These are phyloP conservation scores for Typha latifolia DNA, from an alignment of 176 grass and related monocot genomes.

Conservation along the genomic window DNA sequence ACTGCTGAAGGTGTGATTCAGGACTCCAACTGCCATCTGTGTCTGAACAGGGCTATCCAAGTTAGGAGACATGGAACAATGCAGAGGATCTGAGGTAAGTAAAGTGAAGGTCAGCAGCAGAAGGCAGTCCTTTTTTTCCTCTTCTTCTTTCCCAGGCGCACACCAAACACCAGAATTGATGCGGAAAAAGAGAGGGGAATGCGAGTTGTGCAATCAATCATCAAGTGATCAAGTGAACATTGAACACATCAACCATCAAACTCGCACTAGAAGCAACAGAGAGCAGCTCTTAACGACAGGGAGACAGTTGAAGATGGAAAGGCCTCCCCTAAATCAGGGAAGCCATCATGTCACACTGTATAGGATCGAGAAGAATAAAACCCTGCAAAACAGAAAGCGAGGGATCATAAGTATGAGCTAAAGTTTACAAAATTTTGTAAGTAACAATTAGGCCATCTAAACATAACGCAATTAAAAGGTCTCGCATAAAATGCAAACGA, in stretches of 20 bases:
- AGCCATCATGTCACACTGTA: not conserved
- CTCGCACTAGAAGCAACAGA: not conserved
- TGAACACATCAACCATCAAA: not conserved
- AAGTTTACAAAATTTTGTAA: too few species aligned
- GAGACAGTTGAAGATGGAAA: not conserved
- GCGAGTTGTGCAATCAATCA: constrained; percentile 15
- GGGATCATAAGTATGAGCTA: not conserved
- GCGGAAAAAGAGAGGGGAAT: constrained; percentile 15
- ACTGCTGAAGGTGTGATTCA: constrained; percentile 48
- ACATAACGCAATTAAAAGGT: too few species aligned
- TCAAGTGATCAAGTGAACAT: constrained; percentile 4
- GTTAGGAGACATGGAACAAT: constrained; percentile 57
- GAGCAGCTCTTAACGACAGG: not conserved
- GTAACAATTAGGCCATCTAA: too few species aligned
- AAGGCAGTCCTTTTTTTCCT: constrained; percentile 1
- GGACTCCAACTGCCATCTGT: constrained; percentile 78
- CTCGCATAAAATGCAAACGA: too few species aligned
- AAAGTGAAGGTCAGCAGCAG: not conserved
- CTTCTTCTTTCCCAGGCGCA: constrained; percentile 27
- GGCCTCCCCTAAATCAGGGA: constrained; percentile 11
- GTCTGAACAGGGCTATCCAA: constrained; percentile 88
- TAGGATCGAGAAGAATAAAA: not conserved
- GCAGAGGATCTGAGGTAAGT: constrained; percentile 6
- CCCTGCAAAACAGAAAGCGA: not conserved
- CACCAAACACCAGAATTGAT: constrained; percentile 19